Base-by-base conservation (phyloP, 768 basidiomycete genomes). In the Pleurotus citrinopileatus region DNA sequence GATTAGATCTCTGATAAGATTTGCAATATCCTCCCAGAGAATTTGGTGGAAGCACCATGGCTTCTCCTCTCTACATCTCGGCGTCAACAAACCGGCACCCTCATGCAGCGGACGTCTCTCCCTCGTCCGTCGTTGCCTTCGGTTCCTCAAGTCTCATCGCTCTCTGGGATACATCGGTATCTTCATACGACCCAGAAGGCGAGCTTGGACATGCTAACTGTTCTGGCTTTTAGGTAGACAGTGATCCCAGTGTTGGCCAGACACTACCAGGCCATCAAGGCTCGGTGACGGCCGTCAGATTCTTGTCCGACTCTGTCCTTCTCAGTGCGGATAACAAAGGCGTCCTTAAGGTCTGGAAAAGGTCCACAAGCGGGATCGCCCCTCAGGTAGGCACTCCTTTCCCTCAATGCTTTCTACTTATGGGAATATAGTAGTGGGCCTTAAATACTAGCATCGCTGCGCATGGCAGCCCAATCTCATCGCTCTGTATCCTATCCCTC, bases 311-410 rank as follows among this genome's bases (percentile, higher is more conserved):
- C 13, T 68, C 76, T 7, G 44, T 67, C 3, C 72, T 98, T 55
- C 69, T 86, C 32, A 87, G 83, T 46, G 89, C 86, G 44, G 94
- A 97, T 67, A 84, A 91, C 54, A 77, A 75, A 55, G 96, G 96
- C 2, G 66, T 67, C 7, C 61, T 94, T 9, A 74, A 77, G 32
- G 66, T 82, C 28, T 96, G 94, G 94, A 72, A 66, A 58, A 66
- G 68, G 48, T 17, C 45, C 10, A n/a, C 26, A n/a, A 8, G 23
- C 23, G 17, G 22, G 62, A 60, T 63, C 64, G 73, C 61, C 65
- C 65, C 63, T 60, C 66, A 75, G 69, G 74, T 63, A 71, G 60
- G 73, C 69, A 67, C 64, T 57, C 59, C 61, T 59, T 62, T 50
- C 56, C 19, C 42, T 20, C 15, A 59, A 53, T 32, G 44, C 65